Evolutionary conservation across 1,284 basidiomycete species (phyloP), one percentile per base, ranked within the genome.

Genomic region (Veloporphyrellus conicus): DNA sequence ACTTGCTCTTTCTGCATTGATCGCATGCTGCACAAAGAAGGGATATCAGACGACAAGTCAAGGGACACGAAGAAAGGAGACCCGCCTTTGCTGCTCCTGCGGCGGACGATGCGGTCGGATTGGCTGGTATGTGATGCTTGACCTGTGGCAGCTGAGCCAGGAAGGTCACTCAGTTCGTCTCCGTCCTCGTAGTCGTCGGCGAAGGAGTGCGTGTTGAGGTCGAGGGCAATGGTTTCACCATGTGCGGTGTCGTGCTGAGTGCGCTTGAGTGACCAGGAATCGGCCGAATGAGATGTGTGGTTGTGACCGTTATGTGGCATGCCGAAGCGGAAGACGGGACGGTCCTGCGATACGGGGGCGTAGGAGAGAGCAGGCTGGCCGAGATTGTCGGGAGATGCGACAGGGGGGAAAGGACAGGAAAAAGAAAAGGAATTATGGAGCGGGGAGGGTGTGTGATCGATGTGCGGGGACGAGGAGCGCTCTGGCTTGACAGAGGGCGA

Each of bases 11-110:
- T 49, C 87, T 78, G 66, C 88, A 90, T 62, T 89, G 87, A 67
- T 87, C 83, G 66, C 87, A 89, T 27, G 83, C 85, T 83, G 45
- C 22, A 28, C 3, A 40, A 47, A 40, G 46, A 23, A 46, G 35
- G 19, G 37, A 44, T 43, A 36, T 51, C 33, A 48, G 59, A 39
- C 44, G 44, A 29, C 6, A 36, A 15, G 11, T 27, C 19, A 11
- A 41, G 18, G 23, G 43, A 34, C 33, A 41, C 12, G 2, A 11
- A 44, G 49, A 23, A 40, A 39, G 16, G 27, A 22, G 18, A 66
- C 67, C 25, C 53, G 77, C 83, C 82, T 77, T 87, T 88, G 62
- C 83, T 86, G 58, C 85, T 80, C 48, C 79, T 62, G 47, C 82
- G 71, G 43, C 84, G 71, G 41, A 87, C 66, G 48, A 75, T 61